A percentile compares a stretch with the other conserved stretches of the same genome.
Conservation (phyloP, 1,284 basidiomycete genomes). For the Apiotrichum laibachii region DNA sequence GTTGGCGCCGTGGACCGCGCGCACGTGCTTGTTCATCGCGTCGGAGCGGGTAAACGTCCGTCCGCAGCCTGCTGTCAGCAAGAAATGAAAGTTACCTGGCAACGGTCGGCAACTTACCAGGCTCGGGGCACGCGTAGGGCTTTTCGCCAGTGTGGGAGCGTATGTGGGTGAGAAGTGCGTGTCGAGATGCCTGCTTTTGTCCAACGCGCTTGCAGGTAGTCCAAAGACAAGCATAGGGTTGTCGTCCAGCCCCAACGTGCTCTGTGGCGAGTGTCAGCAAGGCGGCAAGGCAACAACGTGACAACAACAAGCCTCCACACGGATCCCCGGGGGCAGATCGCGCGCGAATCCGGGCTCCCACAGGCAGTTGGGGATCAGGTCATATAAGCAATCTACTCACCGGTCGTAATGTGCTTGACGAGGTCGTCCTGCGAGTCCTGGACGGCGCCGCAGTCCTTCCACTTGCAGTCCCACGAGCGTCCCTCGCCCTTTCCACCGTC, state of each 20-base stretch:
- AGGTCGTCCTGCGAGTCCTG: conserved; percentile 25
- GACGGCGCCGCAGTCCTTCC: conserved; percentile 31
- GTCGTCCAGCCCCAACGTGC: conserved; percentile 31
- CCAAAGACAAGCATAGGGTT: conserved; percentile 39
- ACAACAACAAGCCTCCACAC: too few species aligned
- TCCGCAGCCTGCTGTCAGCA: conserved; percentile 67
- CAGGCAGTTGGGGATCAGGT: too few species aligned
- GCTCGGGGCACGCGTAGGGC: conserved; percentile 81
- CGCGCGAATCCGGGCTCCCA: not conserved
- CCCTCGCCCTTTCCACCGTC: not conserved
- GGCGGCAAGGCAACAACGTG: too few species aligned
- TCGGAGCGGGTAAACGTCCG: conserved; percentile 95
- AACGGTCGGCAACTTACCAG: conserved; percentile 36
- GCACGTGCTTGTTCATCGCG: conserved; percentile 65
- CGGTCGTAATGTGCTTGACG: conserved; percentile 33
- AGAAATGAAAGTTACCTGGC: not conserved
- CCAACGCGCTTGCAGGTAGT: conserved; percentile 33
- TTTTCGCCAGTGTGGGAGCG: conserved; percentile 97
- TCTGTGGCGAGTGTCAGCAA: conserved; percentile 20
- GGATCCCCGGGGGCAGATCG: too few species aligned
- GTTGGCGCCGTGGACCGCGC: conserved; percentile 26
- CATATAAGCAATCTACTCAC: conserved; percentile 25
- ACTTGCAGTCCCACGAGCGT: conserved; percentile 19
- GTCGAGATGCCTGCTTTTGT: conserved; percentile 37
- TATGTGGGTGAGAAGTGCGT: conserved; percentile 61